Percentiles rank a stretch among this genome's conserved stretches.
These are phyloP conservation scores for Coemansia sp. DNA, from an alignment of 192 early-diverging fungal species.

Conservation along the genomic window DNA sequence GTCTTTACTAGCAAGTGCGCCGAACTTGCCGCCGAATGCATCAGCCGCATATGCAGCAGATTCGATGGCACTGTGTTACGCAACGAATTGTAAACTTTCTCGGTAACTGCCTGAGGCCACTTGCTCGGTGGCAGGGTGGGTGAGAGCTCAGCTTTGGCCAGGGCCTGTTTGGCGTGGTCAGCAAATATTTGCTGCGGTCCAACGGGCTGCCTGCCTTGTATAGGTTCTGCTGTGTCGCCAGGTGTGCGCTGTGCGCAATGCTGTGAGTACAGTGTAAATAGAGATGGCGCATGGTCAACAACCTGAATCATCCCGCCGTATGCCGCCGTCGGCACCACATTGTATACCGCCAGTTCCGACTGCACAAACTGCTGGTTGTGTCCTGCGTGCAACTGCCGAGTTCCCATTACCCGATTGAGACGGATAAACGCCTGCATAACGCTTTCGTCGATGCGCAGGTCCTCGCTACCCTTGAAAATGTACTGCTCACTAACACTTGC, in stretches of 20 bases:
- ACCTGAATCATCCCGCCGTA: slow-evolving; percentile 92
- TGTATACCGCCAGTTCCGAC: slow-evolving; percentile 29
- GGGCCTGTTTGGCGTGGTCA: slow-evolving; percentile 11
- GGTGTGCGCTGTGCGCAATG: neutral
- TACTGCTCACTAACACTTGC: slow-evolving; percentile 66
- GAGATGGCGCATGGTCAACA: slow-evolving; percentile 71
- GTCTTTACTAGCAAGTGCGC: slow-evolving; percentile 12
- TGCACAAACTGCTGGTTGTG: neutral
- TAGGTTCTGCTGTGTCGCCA: neutral
- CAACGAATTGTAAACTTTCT: slow-evolving; percentile 24
- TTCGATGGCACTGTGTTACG: neutral
- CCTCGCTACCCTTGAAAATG: slow-evolving; percentile 90
- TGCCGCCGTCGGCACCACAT: slow-evolving; percentile 78
- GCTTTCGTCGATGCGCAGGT: slow-evolving; percentile 89
- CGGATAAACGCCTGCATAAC: slow-evolving; percentile 70
- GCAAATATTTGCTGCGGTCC: slow-evolving; percentile 22
- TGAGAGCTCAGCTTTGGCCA: neutral
- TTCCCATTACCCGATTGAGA: slow-evolving; percentile 27
- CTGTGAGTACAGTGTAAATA: slow-evolving; percentile 59
- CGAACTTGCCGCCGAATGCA: slow-evolving; percentile 16
- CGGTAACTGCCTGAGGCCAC: slow-evolving; percentile 19
- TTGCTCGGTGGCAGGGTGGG: slow-evolving; percentile 8
- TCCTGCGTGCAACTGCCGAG: neutral
- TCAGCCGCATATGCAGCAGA: slow-evolving; percentile 22
- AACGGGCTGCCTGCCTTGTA: neutral